Base-by-base conservation (phyloP, 306 rosid genomes). In the Prunus mira region DNA sequence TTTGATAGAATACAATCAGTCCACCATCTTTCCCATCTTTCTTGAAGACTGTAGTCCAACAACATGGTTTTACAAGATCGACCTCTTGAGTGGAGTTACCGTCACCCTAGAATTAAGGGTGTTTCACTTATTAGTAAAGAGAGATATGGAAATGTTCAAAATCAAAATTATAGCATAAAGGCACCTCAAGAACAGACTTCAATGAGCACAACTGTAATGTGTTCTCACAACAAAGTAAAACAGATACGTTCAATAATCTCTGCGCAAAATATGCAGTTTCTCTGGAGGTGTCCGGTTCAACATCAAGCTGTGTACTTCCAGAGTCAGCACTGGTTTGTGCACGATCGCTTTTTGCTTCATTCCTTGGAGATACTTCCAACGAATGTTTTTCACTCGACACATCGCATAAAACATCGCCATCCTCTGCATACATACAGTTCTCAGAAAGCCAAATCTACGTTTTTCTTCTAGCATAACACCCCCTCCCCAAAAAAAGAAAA, bases 211-310 rank as follows among this genome's bases (percentile, higher is more conserved):
- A 69, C 81, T 79, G 79, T 77, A 93, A 75, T 71, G 91, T 87
- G 79, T 75, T 84, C 81, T 93, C 97, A 67, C 84, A 85, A 79
- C 94, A 93, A 78, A 86, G 76, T 74, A 93, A 88, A 82, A 93
- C 45, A 77, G 76, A 67, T 0, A 84, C 79, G 83, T 86, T 83
- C 57, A 41, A 78, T 32, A 63, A 52, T 83, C 72, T 87, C 82
- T 78, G 77, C 71, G 71, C 76, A 67, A 75, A 68, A 69, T 73
- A 73, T 67, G 86, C 76, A 65, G 62, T 80, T 79, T 74, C 81
- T n/a, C 17, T 15, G 17, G 88, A 80, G 73, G 74, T 78, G 47
- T 81, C 65, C 12, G 32, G 46, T 82, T 83, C 87, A 76, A 57
- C 83, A 83, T 78, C 86, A 72, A 69, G 81, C 61, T 78, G 75